phyloP scores from a whole-genome alignment of 371 early-diverging fungal species.

The Mortierella sp. region DNA sequence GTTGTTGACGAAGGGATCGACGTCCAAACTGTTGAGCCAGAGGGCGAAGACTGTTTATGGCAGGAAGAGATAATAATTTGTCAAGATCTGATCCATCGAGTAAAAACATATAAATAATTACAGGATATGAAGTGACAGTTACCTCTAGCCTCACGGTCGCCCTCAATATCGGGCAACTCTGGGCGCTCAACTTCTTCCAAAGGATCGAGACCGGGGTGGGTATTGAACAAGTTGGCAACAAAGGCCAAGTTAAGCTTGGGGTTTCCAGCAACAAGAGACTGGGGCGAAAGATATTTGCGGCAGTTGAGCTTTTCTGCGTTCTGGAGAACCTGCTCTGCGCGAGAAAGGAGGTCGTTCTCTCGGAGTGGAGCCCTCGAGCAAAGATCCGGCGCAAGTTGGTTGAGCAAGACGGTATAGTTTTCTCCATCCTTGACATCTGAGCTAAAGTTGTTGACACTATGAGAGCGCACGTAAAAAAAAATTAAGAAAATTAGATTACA shows the following conservation, averaged over 20 bases:
- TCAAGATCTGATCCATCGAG: too few relatives aligned
- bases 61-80: too few relatives aligned
- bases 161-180: slow-evolving; percentile 89
- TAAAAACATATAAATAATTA: too few relatives aligned
- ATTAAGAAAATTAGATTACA: not conserved
- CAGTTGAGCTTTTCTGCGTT: slow-evolving; percentile 95
- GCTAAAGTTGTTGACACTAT: slow-evolving; percentile 89
- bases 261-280: slow-evolving; percentile 94
- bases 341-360: slow-evolving; percentile 77
- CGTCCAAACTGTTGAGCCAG: slow-evolving; percentile 95
- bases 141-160: slow-evolving; percentile 95
- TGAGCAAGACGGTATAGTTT: slow-evolving; percentile 93
- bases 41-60: slow-evolving; percentile 82
- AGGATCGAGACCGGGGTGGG: slow-evolving; percentile 92
- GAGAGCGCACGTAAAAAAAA: slow-evolving; percentile 12
- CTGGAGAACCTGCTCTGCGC: slow-evolving; percentile 91
- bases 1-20: slow-evolving; percentile 95
- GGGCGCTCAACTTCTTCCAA: slow-evolving; percentile 86
- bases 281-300: slow-evolving; percentile 93
- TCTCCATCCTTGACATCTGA: slow-evolving; percentile 95
- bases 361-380: slow-evolving; percentile 90
- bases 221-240: slow-evolving; percentile 96
- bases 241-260: slow-evolving; percentile 96
- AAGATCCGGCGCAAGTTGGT: slow-evolving; percentile 87
- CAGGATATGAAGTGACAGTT: not conserved